These are phyloP conservation scores for Withania somnifera DNA, from an alignment of 305 asterid species.

Conservation along the genomic window DNA sequence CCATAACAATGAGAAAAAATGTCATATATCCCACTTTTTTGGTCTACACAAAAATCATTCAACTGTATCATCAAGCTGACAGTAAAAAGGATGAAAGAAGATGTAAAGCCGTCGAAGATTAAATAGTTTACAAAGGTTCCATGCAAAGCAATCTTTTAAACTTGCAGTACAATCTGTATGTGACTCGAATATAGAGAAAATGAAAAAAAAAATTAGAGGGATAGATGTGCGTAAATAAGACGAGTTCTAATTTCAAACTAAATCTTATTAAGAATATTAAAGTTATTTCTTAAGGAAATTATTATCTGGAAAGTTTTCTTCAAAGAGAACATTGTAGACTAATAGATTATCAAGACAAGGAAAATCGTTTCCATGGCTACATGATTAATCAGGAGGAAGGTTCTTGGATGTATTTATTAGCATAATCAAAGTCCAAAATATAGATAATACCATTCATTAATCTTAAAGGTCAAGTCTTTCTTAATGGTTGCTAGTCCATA, in stretches of 20 bases:
- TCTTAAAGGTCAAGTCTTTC: neutral
- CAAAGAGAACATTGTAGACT: neutral
- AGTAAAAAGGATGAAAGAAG: neutral
- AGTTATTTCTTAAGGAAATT: neutral
- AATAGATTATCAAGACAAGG: neutral
- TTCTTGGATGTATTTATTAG: neutral
- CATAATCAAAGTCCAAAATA: neutral
- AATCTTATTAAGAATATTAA: neutral
- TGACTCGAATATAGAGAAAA: neutral
- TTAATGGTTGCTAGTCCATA: neutral
- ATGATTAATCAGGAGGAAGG: neutral
- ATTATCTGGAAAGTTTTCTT: neutral
- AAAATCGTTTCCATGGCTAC: neutral
- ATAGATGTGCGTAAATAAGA: neutral
- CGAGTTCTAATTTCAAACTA: neutral
- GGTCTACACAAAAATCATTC: neutral
- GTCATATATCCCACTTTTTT: neutral
- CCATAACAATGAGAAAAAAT: neutral
- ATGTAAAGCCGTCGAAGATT: neutral
- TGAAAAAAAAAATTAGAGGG: neutral
- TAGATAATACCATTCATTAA: neutral
- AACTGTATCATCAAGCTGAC: neutral
- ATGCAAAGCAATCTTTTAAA: neutral
- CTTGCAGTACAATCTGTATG: neutral
- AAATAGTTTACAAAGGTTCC: neutral